Conservation (phyloP, 2,329 filamentous ascomycete species). For the Cercospora canescens region DNA sequence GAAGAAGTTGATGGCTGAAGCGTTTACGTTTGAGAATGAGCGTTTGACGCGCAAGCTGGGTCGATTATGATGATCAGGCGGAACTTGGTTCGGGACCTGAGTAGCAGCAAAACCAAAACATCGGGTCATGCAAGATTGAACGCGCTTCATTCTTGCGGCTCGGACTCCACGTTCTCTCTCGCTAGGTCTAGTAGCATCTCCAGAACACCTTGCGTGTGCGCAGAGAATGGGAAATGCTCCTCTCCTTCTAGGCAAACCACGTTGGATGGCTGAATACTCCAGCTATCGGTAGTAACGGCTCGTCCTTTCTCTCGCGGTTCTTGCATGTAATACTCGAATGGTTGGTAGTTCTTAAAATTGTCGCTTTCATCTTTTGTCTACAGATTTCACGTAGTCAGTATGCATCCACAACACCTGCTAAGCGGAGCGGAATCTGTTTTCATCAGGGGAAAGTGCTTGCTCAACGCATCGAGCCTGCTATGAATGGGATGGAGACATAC, state of each 20-base stretch:
- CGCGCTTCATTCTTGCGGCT: background rate
- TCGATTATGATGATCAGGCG: background rate
- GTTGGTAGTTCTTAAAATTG: slow-evolving; percentile 35
- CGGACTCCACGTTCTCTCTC: slow-evolving; percentile 10
- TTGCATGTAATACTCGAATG: slow-evolving; percentile 39
- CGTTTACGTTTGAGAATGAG: slow-evolving; percentile 10
- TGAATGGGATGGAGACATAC: background rate
- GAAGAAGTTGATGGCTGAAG: slow-evolving; percentile 11
- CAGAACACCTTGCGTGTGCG: slow-evolving; percentile 31
- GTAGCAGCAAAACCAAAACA: background rate
- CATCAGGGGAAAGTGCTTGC: no score
- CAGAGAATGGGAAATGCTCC: slow-evolving; percentile 28
- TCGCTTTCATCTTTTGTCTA: slow-evolving; percentile 42
- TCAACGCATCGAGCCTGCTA: background rate
- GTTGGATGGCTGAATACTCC: slow-evolving; percentile 39
- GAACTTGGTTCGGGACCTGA: background rate
- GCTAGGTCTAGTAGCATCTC: slow-evolving; percentile 35
- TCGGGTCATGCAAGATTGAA: background rate
- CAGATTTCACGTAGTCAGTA: background rate
- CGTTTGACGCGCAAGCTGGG: background rate
- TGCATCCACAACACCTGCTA: background rate
- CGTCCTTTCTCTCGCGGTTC: slow-evolving; percentile 31
- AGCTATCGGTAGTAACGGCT: slow-evolving; percentile 29
- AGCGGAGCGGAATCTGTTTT: no score
- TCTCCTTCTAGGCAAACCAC: slow-evolving; percentile 39